phyloP scores from a whole-genome alignment of 169 alveolate genomes.

The Plasmodium vinckei region DNA sequence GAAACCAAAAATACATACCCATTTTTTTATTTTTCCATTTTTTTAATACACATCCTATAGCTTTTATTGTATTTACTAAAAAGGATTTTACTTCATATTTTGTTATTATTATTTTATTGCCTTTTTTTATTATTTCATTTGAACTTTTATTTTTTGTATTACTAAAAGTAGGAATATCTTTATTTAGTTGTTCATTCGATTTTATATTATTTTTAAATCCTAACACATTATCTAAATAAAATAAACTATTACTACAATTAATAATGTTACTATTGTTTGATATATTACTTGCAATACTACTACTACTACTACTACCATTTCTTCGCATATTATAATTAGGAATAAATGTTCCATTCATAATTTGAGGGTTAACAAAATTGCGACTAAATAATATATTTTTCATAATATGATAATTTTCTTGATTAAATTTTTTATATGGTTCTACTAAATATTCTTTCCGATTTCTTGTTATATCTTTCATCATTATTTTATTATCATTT shows the following conservation, averaged over 20 bases:
- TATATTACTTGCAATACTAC: not conserved
- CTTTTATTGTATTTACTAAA: constrained; percentile 53
- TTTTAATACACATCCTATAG: constrained; percentile 32
- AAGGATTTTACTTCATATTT: constrained; percentile 42
- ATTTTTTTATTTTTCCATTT: constrained; percentile 48
- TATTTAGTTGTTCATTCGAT: not conserved
- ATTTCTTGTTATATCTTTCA: constrained; percentile 16
- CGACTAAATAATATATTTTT: constrained; percentile 7
- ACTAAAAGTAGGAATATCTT: not conserved
- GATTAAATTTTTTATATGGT: constrained; percentile 31
- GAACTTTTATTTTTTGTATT: not conserved
- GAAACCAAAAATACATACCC: constrained; percentile 65
- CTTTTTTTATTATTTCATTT: not conserved
- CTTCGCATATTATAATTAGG: not conserved
- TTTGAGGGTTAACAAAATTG: not conserved
- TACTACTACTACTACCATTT: constrained; percentile 7
- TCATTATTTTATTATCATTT: not conserved
- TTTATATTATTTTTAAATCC: too few relatives aligned
- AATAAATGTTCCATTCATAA: not conserved
- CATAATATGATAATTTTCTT: constrained; percentile 2
- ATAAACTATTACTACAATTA: not conserved
- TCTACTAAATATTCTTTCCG: not conserved
- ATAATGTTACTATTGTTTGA: not conserved
- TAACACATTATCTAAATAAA: too few relatives aligned
- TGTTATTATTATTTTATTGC: constrained; percentile 19